Percentiles rank a stretch among this genome's conserved stretches.
Conservation (phyloP, 2,329 filamentous ascomycete genomes). For the Myrmaecium sp. region DNA sequence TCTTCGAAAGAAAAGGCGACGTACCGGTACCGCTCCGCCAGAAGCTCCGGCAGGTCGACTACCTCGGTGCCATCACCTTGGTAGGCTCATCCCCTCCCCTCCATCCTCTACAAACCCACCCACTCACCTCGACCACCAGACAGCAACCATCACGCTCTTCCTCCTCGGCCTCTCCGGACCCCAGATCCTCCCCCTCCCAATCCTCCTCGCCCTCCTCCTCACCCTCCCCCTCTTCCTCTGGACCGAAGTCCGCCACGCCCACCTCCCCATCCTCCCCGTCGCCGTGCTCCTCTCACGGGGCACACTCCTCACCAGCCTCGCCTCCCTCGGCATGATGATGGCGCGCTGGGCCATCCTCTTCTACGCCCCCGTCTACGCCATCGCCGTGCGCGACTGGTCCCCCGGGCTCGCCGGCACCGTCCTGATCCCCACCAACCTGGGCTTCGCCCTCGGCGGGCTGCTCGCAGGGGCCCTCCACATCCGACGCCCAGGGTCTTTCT, state of each 20-base stretch:
- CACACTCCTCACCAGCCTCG: slow-evolving; percentile 54
- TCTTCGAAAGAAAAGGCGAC: slow-evolving; percentile 19
- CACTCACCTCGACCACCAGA: slow-evolving; percentile 25
- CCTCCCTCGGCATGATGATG: slow-evolving; percentile 64
- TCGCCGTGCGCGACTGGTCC: slow-evolving; percentile 54
- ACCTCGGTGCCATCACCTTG: slow-evolving; percentile 48
- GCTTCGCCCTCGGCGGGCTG: slow-evolving; percentile 59
- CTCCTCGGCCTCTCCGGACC: slow-evolving; percentile 53
- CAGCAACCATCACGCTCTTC: slow-evolving; percentile 49
- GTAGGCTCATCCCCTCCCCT: slow-evolving; percentile 18
- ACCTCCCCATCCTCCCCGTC: slow-evolving; percentile 61
- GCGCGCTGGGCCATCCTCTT: slow-evolving; percentile 67
- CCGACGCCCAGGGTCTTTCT: slow-evolving; percentile 56
- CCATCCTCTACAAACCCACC: background rate
- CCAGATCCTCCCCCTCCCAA: slow-evolving; percentile 39
- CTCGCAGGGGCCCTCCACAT: slow-evolving; percentile 62
- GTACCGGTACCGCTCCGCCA: slow-evolving; percentile 23
- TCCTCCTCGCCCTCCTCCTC: slow-evolving; percentile 40
- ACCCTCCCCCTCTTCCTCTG: slow-evolving; percentile 40
- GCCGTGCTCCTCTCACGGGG: slow-evolving; percentile 51
- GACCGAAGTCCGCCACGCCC: slow-evolving; percentile 45
- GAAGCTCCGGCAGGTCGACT: slow-evolving; percentile 55
- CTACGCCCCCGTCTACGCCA: slow-evolving; percentile 64
- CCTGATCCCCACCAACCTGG: slow-evolving; percentile 64
- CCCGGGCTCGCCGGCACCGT: slow-evolving; percentile 58